Base-by-base conservation (phyloP, 164 flowering plant genomes). In the Vitis amurensis region DNA sequence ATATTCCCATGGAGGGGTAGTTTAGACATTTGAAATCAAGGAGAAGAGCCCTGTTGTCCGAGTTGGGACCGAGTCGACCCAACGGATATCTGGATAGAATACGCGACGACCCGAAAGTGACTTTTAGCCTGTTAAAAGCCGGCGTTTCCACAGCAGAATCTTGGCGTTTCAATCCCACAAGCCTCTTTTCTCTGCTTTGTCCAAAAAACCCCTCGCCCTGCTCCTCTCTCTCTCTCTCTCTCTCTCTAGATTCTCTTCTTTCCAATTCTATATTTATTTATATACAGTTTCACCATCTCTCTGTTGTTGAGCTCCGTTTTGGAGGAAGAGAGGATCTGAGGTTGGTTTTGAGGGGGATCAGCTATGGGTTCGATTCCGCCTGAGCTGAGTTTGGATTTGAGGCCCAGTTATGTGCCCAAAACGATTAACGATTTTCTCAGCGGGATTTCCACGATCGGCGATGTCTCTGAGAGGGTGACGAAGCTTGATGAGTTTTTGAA, bases 331-430 rank as follows among this genome's bases (percentile, higher is more conserved):
- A n/a, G 23, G 31, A 37, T 37, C 44, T 37, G 44, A 6, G 44
- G 44, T 37, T 37, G 44, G 44, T 37, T 56, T 50, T 50, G 59
- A 50, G 30, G 55, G 30, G 37, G 64, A 69, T 49, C 67, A 17
- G 59, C 50, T 48, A 85, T 87, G 91, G 85, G 82, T 71, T 85
- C 86, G 73, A 50, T 72, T 70, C 77, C 78, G 13, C 74, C 71
- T 11, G 88, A 84, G 44, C 79, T 86, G 74, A 79, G 83, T 68
- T 80, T 83, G 61, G 83, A 85, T 77, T 76, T 79, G 11, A 75
- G 73, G 27, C 76, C 81, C 11, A 55, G 75, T 52, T 82, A 53
- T 50, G 13, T 77, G 8, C 88, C 90, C n/a, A 74, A 78, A 56
- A 74, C 88, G 53, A 83, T 85, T 63, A 56, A 50, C 11, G 82